These are phyloP conservation scores for Triticum dicoccoides DNA, from an alignment of 176 grass and related monocot genomes.

Conservation along the genomic window DNA sequence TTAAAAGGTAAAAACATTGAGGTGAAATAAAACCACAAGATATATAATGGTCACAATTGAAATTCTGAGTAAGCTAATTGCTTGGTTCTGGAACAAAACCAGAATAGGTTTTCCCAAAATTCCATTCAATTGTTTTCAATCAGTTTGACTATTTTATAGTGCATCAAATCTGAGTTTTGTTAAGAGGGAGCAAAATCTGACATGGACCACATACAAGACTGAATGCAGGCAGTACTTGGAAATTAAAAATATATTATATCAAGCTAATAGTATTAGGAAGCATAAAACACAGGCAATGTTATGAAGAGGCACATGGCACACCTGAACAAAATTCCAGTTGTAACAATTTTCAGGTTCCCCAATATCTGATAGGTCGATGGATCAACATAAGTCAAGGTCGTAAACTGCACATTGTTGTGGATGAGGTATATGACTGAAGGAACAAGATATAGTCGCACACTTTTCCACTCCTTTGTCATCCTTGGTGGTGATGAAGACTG, in stretches of 20 bases:
- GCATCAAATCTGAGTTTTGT: not conserved
- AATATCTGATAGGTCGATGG: conserved; percentile 99
- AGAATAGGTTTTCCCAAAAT: not conserved
- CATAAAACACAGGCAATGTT: conserved; percentile 1
- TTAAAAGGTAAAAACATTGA: not conserved
- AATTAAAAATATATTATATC: not conserved
- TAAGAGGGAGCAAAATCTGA: conserved; percentile 12
- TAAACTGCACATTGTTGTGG: conserved; percentile 96
- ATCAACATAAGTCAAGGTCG: conserved; percentile 88
- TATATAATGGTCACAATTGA: not conserved
- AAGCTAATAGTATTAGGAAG: not conserved
- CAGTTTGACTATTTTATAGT: not conserved
- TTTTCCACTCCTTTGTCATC: conserved; percentile 93
- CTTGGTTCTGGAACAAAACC: not conserved
- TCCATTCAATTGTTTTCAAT: not conserved
- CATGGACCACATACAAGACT: not conserved
- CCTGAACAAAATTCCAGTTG: conserved; percentile 96
- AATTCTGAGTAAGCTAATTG: not conserved
- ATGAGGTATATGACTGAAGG: conserved; percentile 93
- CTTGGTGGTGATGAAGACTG: conserved; percentile 61
- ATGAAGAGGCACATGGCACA: conserved; percentile 26
- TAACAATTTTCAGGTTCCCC: conserved; percentile 99
- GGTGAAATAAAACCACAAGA: not conserved
- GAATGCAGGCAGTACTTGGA: not conserved
- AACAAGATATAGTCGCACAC: conserved; percentile 63